phyloP scores from a whole-genome alignment of 805 yeast species.

The Metschnikowia peoriensis region DNA sequence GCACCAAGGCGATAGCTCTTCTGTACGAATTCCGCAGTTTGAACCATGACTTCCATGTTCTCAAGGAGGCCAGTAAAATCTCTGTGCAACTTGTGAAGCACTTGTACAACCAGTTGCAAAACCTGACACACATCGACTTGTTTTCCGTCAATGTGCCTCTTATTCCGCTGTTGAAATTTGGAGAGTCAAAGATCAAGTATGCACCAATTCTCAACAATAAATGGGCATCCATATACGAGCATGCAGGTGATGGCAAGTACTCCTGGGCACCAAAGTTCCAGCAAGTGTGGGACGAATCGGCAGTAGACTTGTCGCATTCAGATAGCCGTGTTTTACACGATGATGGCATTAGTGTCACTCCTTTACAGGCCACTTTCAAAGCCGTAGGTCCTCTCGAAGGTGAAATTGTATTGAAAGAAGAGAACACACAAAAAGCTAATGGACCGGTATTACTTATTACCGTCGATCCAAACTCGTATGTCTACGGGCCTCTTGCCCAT shows the following conservation, averaged over 20 bases:
- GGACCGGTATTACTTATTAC: slow-evolving; percentile 31
- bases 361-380: slow-evolving; percentile 66
- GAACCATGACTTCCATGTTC: slow-evolving; percentile 46
- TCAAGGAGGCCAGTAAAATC: slow-evolving; percentile 65
- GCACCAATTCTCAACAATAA: slow-evolving; percentile 79
- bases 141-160: slow-evolving; percentile 87
- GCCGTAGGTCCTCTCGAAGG: slow-evolving; percentile 53
- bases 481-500: slow-evolving; percentile 39
- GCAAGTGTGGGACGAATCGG: slow-evolving; percentile 54
- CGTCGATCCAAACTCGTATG: slow-evolving; percentile 38
- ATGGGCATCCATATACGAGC: slow-evolving; percentile 69
- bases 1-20: slow-evolving; percentile 71
- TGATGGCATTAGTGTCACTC: slow-evolving; percentile 56
- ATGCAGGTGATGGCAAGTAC: slow-evolving; percentile 39
- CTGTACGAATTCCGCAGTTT: slow-evolving; percentile 76
- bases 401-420: slow-evolving; percentile 46
- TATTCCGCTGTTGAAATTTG: slow-evolving; percentile 47
- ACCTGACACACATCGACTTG: slow-evolving; percentile 53
- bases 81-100: slow-evolving; percentile 63
- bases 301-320: slow-evolving; percentile 41
- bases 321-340: slow-evolving; percentile 71
- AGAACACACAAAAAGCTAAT: not conserved
- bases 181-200: slow-evolving; percentile 59
- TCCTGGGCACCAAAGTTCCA: slow-evolving; percentile 85
- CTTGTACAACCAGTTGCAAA: slow-evolving; percentile 58